These are phyloP conservation scores for Quercus alba DNA, from an alignment of 306 rosid species.

Conservation along the genomic window DNA sequence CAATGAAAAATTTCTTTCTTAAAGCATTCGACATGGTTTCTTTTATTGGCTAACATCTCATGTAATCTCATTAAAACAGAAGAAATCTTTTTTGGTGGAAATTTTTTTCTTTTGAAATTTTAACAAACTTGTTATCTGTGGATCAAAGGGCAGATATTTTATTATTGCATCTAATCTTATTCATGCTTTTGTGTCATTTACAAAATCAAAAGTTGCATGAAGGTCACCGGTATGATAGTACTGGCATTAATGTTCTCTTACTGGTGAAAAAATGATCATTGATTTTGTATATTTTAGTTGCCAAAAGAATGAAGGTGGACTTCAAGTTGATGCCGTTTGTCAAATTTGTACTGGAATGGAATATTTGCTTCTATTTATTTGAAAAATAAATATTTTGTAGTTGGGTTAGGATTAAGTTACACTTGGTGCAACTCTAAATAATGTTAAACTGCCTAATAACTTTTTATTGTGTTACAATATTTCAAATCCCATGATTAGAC, in stretches of 20 bases:
- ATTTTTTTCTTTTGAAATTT: neutral
- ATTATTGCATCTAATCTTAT: neutral
- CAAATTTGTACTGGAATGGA: neutral
- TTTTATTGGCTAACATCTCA: too few species aligned
- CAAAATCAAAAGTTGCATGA: neutral
- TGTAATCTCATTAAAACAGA: too few species aligned
- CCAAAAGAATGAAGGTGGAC: neutral
- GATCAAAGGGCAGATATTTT: neutral
- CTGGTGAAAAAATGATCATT: neutral
- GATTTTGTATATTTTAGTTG: neutral
- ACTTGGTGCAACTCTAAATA: too few species aligned
- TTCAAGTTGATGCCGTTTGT: neutral
- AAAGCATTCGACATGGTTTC: too few species aligned
- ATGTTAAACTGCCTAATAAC: too few species aligned
- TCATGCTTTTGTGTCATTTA: neutral
- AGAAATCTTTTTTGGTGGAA: too few species aligned
- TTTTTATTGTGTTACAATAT: too few species aligned
- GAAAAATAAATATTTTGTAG: neutral
- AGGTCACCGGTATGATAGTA: neutral
- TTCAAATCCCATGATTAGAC: too few species aligned
- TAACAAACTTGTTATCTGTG: neutral
- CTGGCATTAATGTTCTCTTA: neutral
- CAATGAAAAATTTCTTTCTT: neutral
- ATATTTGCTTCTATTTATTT: neutral
- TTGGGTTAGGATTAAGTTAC: too few species aligned